Base-by-base conservation (phyloP, 2,329 filamentous ascomycete genomes). In the Aspergillus japonicus region DNA sequence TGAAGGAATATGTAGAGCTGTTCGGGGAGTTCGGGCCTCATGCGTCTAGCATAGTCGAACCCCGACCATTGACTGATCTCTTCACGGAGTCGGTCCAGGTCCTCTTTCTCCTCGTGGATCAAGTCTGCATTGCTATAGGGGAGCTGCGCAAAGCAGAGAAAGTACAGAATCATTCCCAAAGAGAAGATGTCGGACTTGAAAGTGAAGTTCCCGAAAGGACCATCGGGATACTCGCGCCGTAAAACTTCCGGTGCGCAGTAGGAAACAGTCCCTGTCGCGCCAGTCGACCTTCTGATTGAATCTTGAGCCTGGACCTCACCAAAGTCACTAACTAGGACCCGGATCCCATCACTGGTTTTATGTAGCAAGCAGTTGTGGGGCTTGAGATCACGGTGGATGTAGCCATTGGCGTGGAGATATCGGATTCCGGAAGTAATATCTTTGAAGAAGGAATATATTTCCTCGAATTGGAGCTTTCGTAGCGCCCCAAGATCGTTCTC, bases 141-240 rank as follows among this genome's bases (percentile, higher is more conserved):
- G 11, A 99, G 82, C 50, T 89, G 85, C 1, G 89, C 91, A 72
- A 99, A 99, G 73, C 95, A 99, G 83, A 99, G 89, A 71, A 99
- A 99, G 75, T 98, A 96, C 3, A 99, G 83, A 58, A 98, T 98
- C 94, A 99, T 97, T 52, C 95, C 95, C 0, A 99, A 81, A 1
- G 93, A 97, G 75, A 99, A 99, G n/a, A 99, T 90, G 71, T 99
- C 95, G 0, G 93, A 97, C 72, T 98, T 99, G 26, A 91, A 93
- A 0, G 92, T 96, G 70, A 99, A 99, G 71, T 98, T 96, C 7
- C 90, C 92, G 68, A 91, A 94, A 0, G 84, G 84, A 0, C 94
- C 94, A 29, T 81, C 82, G 0, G 84, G 77, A 48, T 73, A 76
- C 39, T 83, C 88, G 65, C 85, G 84, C 54, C 85, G 87, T 31